These are phyloP conservation scores for Jaenimonas drosophilae DNA, from an alignment of 208 protist genomes.

Conservation along the genomic window DNA sequence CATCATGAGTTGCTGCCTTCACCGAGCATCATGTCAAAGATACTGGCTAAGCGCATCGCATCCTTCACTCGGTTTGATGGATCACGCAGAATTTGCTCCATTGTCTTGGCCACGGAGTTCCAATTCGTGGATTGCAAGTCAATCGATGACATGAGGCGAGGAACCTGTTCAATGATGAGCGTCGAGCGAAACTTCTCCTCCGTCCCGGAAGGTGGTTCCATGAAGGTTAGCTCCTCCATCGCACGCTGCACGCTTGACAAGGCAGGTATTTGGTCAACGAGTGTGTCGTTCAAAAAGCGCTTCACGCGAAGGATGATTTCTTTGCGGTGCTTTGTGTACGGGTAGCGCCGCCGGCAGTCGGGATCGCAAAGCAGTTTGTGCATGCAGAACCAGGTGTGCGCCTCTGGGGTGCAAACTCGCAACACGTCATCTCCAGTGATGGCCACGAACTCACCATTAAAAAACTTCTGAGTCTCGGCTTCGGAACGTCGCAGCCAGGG, in stretches of 20 bases:
- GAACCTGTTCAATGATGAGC: conserved; percentile 83
- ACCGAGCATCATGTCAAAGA: conserved; percentile 77
- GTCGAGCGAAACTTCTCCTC: conserved; percentile 84
- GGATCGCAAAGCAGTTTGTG: conserved; percentile 82
- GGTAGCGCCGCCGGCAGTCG: conserved; percentile 68
- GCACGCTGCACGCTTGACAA: conserved; percentile 77
- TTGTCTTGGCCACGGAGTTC: conserved; percentile 12
- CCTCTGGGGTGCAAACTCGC: conserved; percentile 75
- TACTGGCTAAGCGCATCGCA: conserved; percentile 53
- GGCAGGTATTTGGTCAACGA: conserved; percentile 87
- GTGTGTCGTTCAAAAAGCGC: conserved; percentile 72
- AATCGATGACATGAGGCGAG: conserved; percentile 62
- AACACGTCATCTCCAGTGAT: conserved; percentile 45
- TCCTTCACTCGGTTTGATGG: conserved; percentile 35
- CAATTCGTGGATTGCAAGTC: conserved; percentile 23
- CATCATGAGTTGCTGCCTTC: no score
- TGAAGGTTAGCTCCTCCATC: conserved; percentile 83
- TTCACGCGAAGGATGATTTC: conserved; percentile 57
- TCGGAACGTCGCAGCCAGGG: conserved; percentile 67
- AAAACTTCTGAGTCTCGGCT: conserved; percentile 44
- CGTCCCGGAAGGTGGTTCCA: conserved; percentile 77
- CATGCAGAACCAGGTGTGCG: conserved; percentile 85
- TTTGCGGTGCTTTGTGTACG: conserved; percentile 79
- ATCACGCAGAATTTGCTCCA: conserved; percentile 31
- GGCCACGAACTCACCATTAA: conserved; percentile 42